Conservation (phyloP, 768 basidiomycete species). For the Candolleomyces aberdarensis region DNA sequence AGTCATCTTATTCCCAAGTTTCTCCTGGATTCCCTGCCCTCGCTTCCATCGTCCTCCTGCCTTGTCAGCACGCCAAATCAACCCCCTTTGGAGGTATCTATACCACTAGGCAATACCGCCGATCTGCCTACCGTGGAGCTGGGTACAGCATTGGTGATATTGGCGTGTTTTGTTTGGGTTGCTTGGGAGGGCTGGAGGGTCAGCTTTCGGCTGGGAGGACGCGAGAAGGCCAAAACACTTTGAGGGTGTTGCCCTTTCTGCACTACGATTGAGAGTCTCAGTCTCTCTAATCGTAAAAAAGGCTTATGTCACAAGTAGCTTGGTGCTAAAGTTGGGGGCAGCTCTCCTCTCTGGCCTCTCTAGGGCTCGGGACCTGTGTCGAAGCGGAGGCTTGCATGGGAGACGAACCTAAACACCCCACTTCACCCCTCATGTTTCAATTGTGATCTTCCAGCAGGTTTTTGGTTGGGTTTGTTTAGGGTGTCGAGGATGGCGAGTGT, state of each 20-base stretch:
- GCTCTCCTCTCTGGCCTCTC: too few species aligned
- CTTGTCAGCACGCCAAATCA: conserved; percentile 1
- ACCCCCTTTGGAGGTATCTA: conserved; percentile 20
- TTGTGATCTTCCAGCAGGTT: too few species aligned
- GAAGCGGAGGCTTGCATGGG: too few species aligned
- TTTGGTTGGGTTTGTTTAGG: too few species aligned
- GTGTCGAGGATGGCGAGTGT: too few species aligned
- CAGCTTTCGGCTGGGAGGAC: background rate
- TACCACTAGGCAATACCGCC: conserved; percentile 34
- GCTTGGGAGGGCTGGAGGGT: conserved; percentile 24
- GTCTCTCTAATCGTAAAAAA: too few species aligned
- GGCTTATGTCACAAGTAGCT: too few species aligned
- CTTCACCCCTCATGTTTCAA: too few species aligned
- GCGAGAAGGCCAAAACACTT: background rate
- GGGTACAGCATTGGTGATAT: conserved; percentile 35
- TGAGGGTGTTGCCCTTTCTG: background rate
- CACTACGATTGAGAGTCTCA: too few species aligned
- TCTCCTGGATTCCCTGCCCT: background rate
- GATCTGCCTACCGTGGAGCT: conserved; percentile 41
- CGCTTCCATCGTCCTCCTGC: conserved; percentile 13
- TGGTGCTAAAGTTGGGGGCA: too few species aligned
- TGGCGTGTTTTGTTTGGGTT: conserved; percentile 38
- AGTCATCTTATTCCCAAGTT: background rate
- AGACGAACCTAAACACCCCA: too few species aligned
- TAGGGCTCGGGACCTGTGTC: too few species aligned